Percentiles rank a stretch among this genome's conserved stretches.
Conservation (phyloP, 768 basidiomycete species). For the Calocybe indica region DNA sequence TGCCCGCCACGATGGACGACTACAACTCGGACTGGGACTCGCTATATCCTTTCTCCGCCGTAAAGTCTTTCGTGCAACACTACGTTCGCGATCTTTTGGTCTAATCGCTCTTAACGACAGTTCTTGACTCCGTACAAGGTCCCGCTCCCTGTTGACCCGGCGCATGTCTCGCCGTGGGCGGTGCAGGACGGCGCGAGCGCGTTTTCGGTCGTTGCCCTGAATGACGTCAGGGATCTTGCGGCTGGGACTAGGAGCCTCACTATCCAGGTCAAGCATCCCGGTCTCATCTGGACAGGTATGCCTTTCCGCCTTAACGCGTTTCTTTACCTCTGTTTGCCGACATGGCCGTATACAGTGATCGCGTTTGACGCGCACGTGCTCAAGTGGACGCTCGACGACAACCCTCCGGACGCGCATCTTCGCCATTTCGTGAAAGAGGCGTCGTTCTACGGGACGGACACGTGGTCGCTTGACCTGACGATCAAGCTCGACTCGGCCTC, state of each 20-base stretch:
- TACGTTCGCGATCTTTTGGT: neutral
- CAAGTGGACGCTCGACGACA: slow-evolving; percentile 74
- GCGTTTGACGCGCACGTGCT: slow-evolving; percentile 91
- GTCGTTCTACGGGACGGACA: slow-evolving; percentile 74
- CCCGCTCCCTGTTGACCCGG: slow-evolving; percentile 43
- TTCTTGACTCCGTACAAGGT: slow-evolving; percentile 86
- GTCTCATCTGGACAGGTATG: slow-evolving; percentile 79
- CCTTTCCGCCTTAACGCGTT: neutral
- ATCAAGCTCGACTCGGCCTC: slow-evolving; percentile 39
- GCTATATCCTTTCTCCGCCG: slow-evolving; percentile 75
- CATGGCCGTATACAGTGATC: slow-evolving; percentile 43
- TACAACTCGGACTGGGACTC: slow-evolving; percentile 87
- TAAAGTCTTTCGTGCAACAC: slow-evolving; percentile 23
- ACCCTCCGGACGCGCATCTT: slow-evolving; percentile 67
- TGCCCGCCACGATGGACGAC: slow-evolving; percentile 58
- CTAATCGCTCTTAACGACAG: slow-evolving; percentile 26
- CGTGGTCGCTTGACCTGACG: slow-evolving; percentile 69
- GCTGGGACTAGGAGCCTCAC: slow-evolving; percentile 68
- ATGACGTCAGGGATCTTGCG: slow-evolving; percentile 46
- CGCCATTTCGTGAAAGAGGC: slow-evolving; percentile 92
- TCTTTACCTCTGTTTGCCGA: neutral
- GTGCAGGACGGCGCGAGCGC: slow-evolving; percentile 17
- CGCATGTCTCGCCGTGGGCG: slow-evolving; percentile 47
- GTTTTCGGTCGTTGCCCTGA: slow-evolving; percentile 53
- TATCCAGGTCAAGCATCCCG: slow-evolving; percentile 69